phyloP scores from a whole-genome alignment of 2,329 filamentous ascomycete species.

The Xylaria sp. region DNA sequence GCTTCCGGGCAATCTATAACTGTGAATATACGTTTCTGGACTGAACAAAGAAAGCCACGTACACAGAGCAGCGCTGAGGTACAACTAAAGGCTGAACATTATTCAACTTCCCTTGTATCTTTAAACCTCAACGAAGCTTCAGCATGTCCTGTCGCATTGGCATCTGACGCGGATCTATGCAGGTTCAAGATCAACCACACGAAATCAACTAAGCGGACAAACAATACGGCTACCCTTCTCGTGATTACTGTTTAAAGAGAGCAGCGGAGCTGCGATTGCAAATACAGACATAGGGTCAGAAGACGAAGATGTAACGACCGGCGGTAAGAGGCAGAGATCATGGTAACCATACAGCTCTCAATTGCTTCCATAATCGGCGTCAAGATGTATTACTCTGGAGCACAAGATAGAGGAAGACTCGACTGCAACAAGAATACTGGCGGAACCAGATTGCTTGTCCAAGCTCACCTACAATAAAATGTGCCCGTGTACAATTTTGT shows the following conservation, averaged over 20 bases:
- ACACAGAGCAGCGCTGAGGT: background rate
- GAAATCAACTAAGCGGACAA: too few species aligned
- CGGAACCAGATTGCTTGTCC: slow-evolving; percentile 54
- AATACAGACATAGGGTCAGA: background rate
- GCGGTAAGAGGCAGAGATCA: slow-evolving; percentile 77
- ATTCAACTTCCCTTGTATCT: too few species aligned
- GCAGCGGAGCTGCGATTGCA: background rate
- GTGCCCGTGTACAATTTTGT: slow-evolving; percentile 73
- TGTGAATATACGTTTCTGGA: background rate
- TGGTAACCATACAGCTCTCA: slow-evolving; percentile 65
- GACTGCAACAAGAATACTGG: slow-evolving; percentile 59
- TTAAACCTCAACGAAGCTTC: too few species aligned
- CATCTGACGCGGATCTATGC: too few species aligned
- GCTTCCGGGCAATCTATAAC: background rate
- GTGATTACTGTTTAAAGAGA: too few species aligned
- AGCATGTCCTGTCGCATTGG: too few species aligned
- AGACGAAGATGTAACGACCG: slow-evolving; percentile 70
- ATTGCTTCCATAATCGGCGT: slow-evolving; percentile 79
- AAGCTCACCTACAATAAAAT: slow-evolving; percentile 79
- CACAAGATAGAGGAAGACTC: slow-evolving; percentile 79
- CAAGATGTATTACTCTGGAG: slow-evolving; percentile 62
- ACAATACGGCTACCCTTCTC: background rate
- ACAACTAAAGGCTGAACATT: too few species aligned
- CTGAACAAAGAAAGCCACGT: background rate
- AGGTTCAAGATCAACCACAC: too few species aligned